Percentiles rank a stretch among this genome's conserved stretches.
Conservation (phyloP, 176 grass and related monocot genomes). For the Bromus sterilis region DNA sequence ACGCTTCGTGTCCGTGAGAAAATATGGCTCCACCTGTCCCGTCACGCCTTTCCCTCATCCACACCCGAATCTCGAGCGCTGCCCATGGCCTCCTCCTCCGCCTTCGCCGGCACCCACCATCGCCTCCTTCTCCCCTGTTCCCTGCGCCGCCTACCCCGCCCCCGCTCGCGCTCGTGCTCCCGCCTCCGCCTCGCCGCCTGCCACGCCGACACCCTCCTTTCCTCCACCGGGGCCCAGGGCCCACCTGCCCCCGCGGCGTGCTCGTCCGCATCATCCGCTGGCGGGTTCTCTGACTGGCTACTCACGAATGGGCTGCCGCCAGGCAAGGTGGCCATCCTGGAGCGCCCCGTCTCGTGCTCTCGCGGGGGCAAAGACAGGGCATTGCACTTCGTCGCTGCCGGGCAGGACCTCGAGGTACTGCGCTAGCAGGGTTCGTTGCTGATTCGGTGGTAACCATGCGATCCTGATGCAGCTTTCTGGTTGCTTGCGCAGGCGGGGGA, state of each 20-base stretch:
- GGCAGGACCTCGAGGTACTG: conserved; percentile 62
- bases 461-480: background rate
- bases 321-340: conserved; percentile 61
- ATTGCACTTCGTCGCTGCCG: conserved; percentile 63
- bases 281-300: conserved; percentile 70
- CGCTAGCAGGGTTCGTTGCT: background rate
- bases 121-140: conserved; percentile 24
- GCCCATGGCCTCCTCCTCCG: conserved; percentile 17
- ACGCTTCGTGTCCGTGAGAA: too few relatives aligned
- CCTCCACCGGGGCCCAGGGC: background rate
- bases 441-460: background rate
- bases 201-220: conserved; percentile 56
- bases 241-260: conserved; percentile 17
- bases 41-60: conserved; percentile 31
- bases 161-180: conserved; percentile 5
- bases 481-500: conserved; percentile 60
- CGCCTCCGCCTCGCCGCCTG: conserved; percentile 26
- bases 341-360: conserved; percentile 50
- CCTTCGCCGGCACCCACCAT: conserved; percentile 24
- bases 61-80: conserved; percentile 10
- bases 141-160: conserved; percentile 14
- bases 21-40: conserved; percentile 30
- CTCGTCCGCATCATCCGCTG: conserved; percentile 18
- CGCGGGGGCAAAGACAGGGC: conserved; percentile 53
- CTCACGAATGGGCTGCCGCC: conserved; percentile 45